Evolutionary conservation across 306 rosid genomes (phyloP).

Genomic region (Senna tora): DNA sequence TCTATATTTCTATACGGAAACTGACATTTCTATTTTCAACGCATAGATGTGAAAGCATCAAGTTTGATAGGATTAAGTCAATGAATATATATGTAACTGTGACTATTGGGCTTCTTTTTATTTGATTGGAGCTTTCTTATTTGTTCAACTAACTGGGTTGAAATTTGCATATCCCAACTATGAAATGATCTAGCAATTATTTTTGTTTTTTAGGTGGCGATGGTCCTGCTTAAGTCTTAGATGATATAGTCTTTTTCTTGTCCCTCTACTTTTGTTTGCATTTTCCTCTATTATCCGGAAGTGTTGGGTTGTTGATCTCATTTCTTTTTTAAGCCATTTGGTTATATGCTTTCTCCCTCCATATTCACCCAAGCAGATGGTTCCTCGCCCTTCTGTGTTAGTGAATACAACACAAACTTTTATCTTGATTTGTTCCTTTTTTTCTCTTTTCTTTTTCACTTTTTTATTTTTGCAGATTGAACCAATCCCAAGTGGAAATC

Average conservation of each 20-base stretch:
- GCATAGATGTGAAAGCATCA: not conserved
- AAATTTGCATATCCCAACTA: not conserved
- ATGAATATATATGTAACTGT: not conserved
- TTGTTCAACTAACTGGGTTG: not conserved
- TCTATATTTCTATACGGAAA: not conserved
- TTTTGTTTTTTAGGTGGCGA: not conserved
- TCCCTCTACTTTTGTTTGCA: slow-evolving; percentile 11
- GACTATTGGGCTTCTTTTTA: not conserved
- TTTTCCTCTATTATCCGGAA: slow-evolving; percentile 2
- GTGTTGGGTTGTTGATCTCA: slow-evolving; percentile 12
- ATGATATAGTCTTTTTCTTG: not conserved
- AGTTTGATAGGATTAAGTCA: not conserved
- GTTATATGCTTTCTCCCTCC: slow-evolving; percentile 25
- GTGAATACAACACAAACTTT: slow-evolving; percentile 39
- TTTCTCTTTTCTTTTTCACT: slow-evolving; percentile 49
- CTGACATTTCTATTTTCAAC: not conserved
- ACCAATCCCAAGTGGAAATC: slow-evolving; percentile 99
- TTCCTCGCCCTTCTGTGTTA: slow-evolving; percentile 29
- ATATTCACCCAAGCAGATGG: slow-evolving; percentile 13
- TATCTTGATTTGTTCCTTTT: slow-evolving; percentile 39
- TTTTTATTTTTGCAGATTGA: slow-evolving; percentile 92
- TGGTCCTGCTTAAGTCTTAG: not conserved
- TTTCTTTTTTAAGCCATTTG: slow-evolving; percentile 25
- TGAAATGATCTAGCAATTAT: slow-evolving; percentile 5
- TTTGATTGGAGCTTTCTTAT: slow-evolving; percentile 10